Evolutionary conservation across 2,329 filamentous ascomycete genomes (phyloP).

Genomic region (Botryotinia narcissicola): DNA sequence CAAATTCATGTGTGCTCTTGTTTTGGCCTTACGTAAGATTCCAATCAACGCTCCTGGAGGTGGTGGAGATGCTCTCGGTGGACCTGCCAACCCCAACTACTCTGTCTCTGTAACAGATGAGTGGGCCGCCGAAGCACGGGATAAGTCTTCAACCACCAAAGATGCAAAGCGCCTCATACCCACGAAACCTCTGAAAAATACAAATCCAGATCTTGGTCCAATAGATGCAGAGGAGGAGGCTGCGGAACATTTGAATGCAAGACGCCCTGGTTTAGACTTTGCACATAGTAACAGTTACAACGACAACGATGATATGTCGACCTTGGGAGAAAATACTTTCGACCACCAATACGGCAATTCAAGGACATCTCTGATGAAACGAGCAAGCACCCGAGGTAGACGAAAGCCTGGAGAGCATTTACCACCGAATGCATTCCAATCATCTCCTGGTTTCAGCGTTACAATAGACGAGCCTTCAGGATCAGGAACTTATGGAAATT

Average conservation of each 20-base stretch:
- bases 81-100: constrained; percentile 74
- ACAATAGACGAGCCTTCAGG: constrained; percentile 12
- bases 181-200: constrained; percentile 22
- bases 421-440: constrained; percentile 16
- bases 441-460: constrained; percentile 18
- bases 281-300: constrained; percentile 39
- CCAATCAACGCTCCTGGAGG: constrained; percentile 82
- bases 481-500: constrained; percentile 1
- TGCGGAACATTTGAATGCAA: constrained; percentile 42
- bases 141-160: constrained; percentile 57
- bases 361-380: constrained; percentile 33
- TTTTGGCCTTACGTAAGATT: constrained; percentile 79
- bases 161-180: constrained; percentile 67
- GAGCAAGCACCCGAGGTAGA: constrained; percentile 34
- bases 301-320: constrained; percentile 19
- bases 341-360: constrained; percentile 32
- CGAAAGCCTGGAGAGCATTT: constrained; percentile 33
- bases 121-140: constrained; percentile 62
- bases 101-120: constrained; percentile 72
- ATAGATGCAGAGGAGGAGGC: constrained; percentile 40
- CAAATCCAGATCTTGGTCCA: constrained; percentile 26
- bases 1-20: constrained; percentile 95
- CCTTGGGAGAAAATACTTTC: constrained; percentile 18
- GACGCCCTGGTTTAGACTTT: constrained; percentile 28
- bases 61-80: constrained; percentile 59